phyloP scores from a whole-genome alignment of 352 stramenopile genomes.

The Halophytophthora batemanensis region DNA sequence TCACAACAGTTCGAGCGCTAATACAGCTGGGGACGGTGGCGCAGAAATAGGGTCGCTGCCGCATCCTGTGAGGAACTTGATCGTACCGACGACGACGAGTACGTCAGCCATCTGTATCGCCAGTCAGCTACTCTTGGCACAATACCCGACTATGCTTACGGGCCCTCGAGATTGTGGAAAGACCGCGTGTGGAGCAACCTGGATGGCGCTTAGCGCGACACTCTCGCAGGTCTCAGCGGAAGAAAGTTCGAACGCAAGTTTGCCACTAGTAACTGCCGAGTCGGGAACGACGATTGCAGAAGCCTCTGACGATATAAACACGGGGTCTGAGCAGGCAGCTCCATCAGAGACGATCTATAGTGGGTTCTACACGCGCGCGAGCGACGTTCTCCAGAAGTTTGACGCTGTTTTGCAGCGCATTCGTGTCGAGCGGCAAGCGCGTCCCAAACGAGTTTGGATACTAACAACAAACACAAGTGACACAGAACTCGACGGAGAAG shows the following conservation, averaged over 20 bases:
- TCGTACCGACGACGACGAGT: constrained; percentile 34
- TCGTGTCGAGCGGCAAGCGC: constrained; percentile 7
- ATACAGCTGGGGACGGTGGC: too few species aligned
- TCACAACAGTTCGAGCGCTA: neutral
- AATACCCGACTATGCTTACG: constrained; percentile 35
- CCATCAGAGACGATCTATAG: constrained; percentile 10
- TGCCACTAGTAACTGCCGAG: neutral
- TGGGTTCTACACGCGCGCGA: constrained; percentile 20
- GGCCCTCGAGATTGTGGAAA: constrained; percentile 51
- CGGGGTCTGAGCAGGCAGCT: neutral
- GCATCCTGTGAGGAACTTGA: constrained; percentile 2
- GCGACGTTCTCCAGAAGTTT: constrained; percentile 12
- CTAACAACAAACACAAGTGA: neutral
- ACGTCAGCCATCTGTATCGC: constrained; percentile 39
- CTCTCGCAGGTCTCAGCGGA: constrained; percentile 8
- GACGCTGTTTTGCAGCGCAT: constrained; percentile 19
- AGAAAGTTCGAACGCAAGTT: too few species aligned
- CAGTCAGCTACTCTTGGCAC: constrained; percentile 41
- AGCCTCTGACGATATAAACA: neutral
- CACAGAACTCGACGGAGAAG: neutral
- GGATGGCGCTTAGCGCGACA: constrained; percentile 20
- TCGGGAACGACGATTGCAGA: neutral
- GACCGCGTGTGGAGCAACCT: constrained; percentile 32
- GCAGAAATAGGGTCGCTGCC: neutral
- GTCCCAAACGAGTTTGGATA: neutral